Conservation (phyloP, 2,329 filamentous ascomycete genomes). For the Botrytis aclada region DNA sequence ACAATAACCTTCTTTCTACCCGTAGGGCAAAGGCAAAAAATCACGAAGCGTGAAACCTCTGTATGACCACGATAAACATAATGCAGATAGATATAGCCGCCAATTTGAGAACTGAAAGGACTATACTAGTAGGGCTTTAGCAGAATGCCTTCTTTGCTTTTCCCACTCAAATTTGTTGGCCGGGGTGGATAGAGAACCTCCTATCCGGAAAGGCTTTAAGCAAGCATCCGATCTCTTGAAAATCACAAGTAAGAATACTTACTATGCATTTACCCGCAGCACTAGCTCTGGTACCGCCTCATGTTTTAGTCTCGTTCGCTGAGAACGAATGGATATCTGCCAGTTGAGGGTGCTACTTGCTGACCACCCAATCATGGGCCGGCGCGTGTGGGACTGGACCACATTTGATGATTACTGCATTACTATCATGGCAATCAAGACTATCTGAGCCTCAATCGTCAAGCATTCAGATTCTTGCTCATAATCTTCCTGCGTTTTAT, state of each 20-base stretch:
- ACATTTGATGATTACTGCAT: neutral
- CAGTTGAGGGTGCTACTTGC: neutral
- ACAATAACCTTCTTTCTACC: too few relatives aligned
- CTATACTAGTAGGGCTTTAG: too few relatives aligned
- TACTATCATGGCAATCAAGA: neutral
- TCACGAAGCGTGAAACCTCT: too few relatives aligned
- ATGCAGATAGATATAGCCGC: too few relatives aligned
- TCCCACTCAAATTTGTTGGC: too few relatives aligned
- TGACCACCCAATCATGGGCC: neutral
- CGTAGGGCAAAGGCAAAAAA: too few relatives aligned
- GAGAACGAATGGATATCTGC: neutral
- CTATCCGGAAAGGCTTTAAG: neutral
- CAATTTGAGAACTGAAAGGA: too few relatives aligned
- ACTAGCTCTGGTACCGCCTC: neutral
- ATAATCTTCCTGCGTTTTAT: neutral
- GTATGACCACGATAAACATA: too few relatives aligned
- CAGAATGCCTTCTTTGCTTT: too few relatives aligned
- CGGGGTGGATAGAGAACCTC: neutral
- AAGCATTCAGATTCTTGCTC: rapidly evolving
- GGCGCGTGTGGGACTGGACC: neutral
- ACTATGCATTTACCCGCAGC: neutral
- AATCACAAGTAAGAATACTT: neutral
- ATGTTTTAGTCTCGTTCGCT: neutral
- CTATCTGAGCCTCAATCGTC: neutral
- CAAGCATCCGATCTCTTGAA: neutral